phyloP scores from a whole-genome alignment of 2,329 filamentous ascomycete species.

The Botrytis byssoidea region DNA sequence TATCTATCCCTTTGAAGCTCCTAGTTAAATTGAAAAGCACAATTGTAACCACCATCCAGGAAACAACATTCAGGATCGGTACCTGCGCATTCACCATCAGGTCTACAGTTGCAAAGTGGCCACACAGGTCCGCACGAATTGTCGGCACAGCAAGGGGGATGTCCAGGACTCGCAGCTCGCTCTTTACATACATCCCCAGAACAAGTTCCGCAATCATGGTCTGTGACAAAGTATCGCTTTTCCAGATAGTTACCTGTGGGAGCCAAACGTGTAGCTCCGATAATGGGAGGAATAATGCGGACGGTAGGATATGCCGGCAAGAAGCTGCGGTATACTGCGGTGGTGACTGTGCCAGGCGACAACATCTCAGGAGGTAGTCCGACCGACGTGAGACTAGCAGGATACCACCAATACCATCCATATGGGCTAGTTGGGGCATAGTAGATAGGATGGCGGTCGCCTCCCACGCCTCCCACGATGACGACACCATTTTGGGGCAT shows the following conservation, averaged over 20 bases:
- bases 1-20: too few relatives aligned
- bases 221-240: background rate
- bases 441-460: background rate
- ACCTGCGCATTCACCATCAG: background rate
- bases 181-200: background rate
- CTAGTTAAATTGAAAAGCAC: background rate
- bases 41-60: background rate
- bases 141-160: background rate
- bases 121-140: background rate
- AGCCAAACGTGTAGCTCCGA: background rate
- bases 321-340: background rate
- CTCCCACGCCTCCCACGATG: background rate
- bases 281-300: background rate
- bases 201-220: background rate
- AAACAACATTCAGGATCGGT: background rate
- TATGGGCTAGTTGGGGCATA: background rate
- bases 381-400: background rate
- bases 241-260: background rate
- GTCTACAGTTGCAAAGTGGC: background rate
- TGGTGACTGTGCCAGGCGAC: background rate
- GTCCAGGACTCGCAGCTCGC: fast-evolving
- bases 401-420: background rate
- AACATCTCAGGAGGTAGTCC: background rate
- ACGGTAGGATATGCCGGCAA: background rate
- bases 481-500: background rate